Conservation (phyloP, 2,329 filamentous ascomycete species). For the Penicillium sp. region DNA sequence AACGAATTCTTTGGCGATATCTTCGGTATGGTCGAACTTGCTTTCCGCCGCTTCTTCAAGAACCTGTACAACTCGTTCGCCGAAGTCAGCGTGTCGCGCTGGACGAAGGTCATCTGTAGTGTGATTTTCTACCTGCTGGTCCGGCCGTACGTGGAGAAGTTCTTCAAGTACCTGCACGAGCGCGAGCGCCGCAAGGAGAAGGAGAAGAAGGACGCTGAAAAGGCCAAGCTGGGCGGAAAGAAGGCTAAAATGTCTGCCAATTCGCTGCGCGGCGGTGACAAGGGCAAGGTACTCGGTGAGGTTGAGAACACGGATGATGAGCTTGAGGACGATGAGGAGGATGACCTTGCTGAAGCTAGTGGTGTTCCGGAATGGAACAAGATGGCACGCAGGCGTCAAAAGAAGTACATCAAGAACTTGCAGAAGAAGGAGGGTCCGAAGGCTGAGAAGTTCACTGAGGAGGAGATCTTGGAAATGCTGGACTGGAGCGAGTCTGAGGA, state of each 20-base stretch:
- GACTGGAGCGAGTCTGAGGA: constrained; percentile 48
- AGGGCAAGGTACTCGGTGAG: constrained; percentile 46
- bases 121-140: constrained; percentile 71
- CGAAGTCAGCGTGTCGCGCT: constrained; percentile 45
- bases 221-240: constrained; percentile 40
- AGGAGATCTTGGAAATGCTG: constrained; percentile 72
- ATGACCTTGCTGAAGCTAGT: constrained; percentile 44
- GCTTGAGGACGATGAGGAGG: constrained; percentile 46
- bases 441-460: constrained; percentile 67
- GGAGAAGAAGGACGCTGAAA: constrained; percentile 60
- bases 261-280: constrained; percentile 60
- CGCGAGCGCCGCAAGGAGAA: constrained; percentile 40
- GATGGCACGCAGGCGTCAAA: constrained; percentile 67
- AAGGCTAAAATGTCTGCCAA: constrained; percentile 63
- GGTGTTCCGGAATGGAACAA: constrained; percentile 62
- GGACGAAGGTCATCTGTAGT: constrained; percentile 67
- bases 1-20: constrained; percentile 33
- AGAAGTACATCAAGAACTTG: constrained; percentile 63
- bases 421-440: constrained; percentile 62
- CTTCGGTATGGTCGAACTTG: constrained; percentile 25
- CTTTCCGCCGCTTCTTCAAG: constrained; percentile 31
- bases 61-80: constrained; percentile 46
- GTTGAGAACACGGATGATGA: constrained; percentile 45
- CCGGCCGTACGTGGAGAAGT: constrained; percentile 70
- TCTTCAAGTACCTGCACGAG: constrained; percentile 57